Conservation (phyloP, 257 asterid genomes). For the Fraxinus americana region DNA sequence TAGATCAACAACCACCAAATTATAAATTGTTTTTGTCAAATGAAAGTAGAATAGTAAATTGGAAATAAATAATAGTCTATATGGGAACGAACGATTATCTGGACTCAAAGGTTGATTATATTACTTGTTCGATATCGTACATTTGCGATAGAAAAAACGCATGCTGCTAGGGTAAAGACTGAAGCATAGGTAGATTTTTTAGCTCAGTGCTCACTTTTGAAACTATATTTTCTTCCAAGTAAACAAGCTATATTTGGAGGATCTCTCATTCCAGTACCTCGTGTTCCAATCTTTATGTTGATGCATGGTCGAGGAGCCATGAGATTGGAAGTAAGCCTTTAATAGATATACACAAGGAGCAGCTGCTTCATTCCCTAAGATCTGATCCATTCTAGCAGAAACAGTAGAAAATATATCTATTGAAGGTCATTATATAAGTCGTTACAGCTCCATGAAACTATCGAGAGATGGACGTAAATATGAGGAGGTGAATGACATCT, state of each 20-base stretch:
- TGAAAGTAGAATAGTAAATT: no score
- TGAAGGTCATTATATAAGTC: conserved; percentile 82
- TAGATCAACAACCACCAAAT: no score
- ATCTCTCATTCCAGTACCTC: conserved; percentile 84
- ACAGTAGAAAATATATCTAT: conserved; percentile 56
- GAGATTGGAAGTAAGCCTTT: conserved; percentile 65
- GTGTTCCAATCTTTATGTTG: conserved; percentile 70
- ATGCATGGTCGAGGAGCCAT: conserved; percentile 80
- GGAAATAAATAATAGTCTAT: no score
- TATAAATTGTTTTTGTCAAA: no score
- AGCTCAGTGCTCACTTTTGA: no score
- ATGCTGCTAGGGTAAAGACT: no score
- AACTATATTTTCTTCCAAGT: no score
- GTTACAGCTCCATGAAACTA: conserved; percentile 91
- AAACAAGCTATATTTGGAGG: conserved; percentile 45
- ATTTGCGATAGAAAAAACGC: no score
- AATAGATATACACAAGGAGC: conserved; percentile 61
- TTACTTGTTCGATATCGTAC: no score
- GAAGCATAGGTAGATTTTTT: no score
- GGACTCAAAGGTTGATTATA: no score
- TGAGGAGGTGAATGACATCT: conserved; percentile 81
- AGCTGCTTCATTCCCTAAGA: conserved; percentile 57
- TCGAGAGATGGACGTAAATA: conserved; percentile 84
- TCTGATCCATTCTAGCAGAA: conserved; percentile 52
- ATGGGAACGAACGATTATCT: no score